Conservation (phyloP, 139 green algal genomes). For the Pseudopediastrum boryanum region DNA sequence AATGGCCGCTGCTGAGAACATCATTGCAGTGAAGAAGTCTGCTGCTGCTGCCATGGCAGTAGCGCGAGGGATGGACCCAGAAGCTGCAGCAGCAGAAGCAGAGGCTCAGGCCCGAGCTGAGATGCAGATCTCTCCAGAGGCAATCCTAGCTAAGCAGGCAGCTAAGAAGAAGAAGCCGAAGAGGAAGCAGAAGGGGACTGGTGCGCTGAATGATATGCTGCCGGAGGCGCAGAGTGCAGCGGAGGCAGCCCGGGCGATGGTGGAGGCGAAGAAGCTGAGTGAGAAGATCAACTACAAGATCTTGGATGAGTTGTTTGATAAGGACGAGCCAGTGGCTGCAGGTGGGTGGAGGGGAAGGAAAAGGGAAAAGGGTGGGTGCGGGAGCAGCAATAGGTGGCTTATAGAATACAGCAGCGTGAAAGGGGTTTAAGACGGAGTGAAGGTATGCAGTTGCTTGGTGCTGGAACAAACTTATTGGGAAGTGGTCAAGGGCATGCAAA, state of each 20-base stretch:
- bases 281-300: slow-evolving; percentile 91
- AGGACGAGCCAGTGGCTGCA: neutral
- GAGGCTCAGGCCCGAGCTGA: neutral
- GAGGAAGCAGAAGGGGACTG: neutral
- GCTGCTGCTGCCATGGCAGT: neutral
- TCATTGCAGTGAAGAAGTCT: slow-evolving; percentile 7
- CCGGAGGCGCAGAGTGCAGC: slow-evolving; percentile 43
- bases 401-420: too few relatives aligned
- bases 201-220: neutral
- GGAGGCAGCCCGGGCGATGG: slow-evolving; percentile 62
- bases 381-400: too few relatives aligned
- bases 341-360: neutral
- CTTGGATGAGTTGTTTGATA: slow-evolving; percentile 70
- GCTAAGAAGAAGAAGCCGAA: neutral
- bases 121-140: neutral
- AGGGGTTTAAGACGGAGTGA: too few relatives aligned
- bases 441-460: too few relatives aligned
- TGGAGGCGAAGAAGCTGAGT: slow-evolving; percentile 73
- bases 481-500: too few relatives aligned
- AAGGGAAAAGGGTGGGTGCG: neutral
- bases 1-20: neutral
- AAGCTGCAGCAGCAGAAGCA: slow-evolving; percentile 2
- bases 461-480: too few relatives aligned
- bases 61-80: neutral
- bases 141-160: neutral